A percentile compares a stretch with the other conserved stretches of the same genome.
phyloP scores from a whole-genome alignment of 1,284 basidiomycete species.

The Pascua guehoae region DNA sequence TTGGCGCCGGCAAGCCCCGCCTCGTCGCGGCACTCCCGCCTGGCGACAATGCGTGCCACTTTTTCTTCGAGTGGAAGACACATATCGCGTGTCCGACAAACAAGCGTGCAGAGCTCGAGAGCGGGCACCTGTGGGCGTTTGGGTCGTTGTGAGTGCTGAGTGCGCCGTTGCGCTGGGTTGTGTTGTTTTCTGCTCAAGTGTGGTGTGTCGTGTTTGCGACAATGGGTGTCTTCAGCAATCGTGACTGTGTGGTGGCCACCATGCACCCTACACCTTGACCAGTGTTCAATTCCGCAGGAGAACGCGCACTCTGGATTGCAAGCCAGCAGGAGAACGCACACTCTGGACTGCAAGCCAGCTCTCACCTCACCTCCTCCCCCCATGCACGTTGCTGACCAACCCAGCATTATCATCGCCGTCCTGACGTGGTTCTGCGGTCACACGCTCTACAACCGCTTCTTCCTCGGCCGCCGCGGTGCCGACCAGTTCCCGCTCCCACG shows the following conservation, averaged over 20 bases:
- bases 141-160: constrained; percentile 34
- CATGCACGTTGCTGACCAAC: background rate
- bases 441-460: constrained; percentile 47
- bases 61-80: constrained; percentile 49
- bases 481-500: constrained; percentile 39
- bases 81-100: constrained; percentile 48
- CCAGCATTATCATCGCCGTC: constrained; percentile 39
- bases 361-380: too few species aligned
- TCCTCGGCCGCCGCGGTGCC: constrained; percentile 38
- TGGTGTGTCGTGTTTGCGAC: too few species aligned
- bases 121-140: constrained; percentile 30
- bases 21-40: constrained; percentile 44
- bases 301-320: too few species aligned
- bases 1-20: constrained; percentile 36
- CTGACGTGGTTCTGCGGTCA: constrained; percentile 45
- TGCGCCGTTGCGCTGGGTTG: too few species aligned
- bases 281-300: too few species aligned
- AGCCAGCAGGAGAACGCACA: too few species aligned
- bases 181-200: too few species aligned
- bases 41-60: constrained; percentile 40
- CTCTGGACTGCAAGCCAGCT: too few species aligned
- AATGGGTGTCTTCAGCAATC: too few species aligned
- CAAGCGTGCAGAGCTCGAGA: constrained; percentile 27
- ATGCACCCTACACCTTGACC: background rate
- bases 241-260: too few species aligned